Base-by-base conservation (phyloP, 129 eudicot species). In the Flaveria brownii region DNA sequence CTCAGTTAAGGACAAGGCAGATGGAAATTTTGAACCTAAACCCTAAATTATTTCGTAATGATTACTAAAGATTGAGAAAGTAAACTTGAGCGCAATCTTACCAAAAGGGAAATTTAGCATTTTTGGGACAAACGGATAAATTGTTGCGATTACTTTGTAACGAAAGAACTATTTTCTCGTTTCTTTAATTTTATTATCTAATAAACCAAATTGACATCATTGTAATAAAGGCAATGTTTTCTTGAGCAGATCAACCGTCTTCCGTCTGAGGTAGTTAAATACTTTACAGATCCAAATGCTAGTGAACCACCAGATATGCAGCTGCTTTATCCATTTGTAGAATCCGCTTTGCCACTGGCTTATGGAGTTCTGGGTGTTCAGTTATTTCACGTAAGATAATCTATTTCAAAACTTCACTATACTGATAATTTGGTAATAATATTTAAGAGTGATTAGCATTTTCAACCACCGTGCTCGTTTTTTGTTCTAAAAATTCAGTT, bases 341-440 rank as follows among this genome's bases (percentile, higher is more conserved):
- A 93, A 8, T 82, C 98, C 59, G 98, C 98, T 82, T 71, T 93
- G 85, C 98, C 98, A 74, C 62, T 93, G 28, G 97, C 98, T 42
- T 93, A 93, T 83, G 98, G 97, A 42, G 97, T 93, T 62, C 80
- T 93, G 86, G 96, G 97, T 49, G 90, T 93, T 88, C 98, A 93
- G 83, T 71, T 93, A 57, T 88, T 93, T 79, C 98, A 93, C 69
- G 98, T 93, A 84, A 93, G 90, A 33, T 17, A 66, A 54, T 14
- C 23, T 28, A 47, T 15, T 47, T 68, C 20, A 16, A 60, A 36
- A 45, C 33, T 45, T 71, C 66, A 61, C 2, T 12, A 41, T n/a
- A 68, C 55, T 20, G 23, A 39, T 22, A 55, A 23, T 75, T 16
- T 26, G 4, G 43, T 15, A 2, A 50, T 52, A 6, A 71, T 18